Conservation (phyloP, 2,329 filamentous ascomycete genomes). For the Colletotrichum sansevieriae region DNA sequence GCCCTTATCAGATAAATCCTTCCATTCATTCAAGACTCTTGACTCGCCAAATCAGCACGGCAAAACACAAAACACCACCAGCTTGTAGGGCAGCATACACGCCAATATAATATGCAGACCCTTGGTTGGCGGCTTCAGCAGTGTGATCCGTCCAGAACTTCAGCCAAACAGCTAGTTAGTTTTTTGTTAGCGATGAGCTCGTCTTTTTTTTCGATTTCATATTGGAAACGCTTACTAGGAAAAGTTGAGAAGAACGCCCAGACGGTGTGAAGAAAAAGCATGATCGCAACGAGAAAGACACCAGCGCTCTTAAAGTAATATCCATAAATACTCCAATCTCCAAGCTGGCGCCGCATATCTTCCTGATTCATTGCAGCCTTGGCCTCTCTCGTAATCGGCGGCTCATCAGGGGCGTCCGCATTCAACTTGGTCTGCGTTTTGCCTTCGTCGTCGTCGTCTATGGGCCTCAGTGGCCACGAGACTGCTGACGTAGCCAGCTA, state of each 20-base stretch:
- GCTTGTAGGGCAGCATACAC: conserved; percentile 42
- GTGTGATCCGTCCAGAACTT: conserved; percentile 48
- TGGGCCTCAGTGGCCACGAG: conserved; percentile 41
- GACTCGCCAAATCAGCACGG: conserved; percentile 37
- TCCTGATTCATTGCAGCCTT: conserved; percentile 12
- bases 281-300: conserved; percentile 31
- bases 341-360: conserved; percentile 44
- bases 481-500: conserved; percentile 50
- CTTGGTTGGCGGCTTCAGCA: conserved; percentile 21
- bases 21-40: background rate
- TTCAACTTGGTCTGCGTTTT: background rate
- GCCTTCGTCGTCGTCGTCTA: background rate
- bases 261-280: conserved; percentile 42
- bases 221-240: conserved; percentile 33
- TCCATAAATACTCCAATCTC: conserved; percentile 48
- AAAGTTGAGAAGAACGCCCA: conserved; percentile 45
- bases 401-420: background rate
- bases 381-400: background rate
- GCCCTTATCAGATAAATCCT: background rate
- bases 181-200: background rate
- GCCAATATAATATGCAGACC: conserved; percentile 44
- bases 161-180: conserved; percentile 46
- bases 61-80: conserved; percentile 32
- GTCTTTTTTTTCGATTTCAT: no score
- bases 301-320: conserved; percentile 45